Percentiles rank a stretch among this genome's conserved stretches.
phyloP scores from a whole-genome alignment of 2,329 filamentous ascomycete genomes.

The Fusarium sp. region DNA sequence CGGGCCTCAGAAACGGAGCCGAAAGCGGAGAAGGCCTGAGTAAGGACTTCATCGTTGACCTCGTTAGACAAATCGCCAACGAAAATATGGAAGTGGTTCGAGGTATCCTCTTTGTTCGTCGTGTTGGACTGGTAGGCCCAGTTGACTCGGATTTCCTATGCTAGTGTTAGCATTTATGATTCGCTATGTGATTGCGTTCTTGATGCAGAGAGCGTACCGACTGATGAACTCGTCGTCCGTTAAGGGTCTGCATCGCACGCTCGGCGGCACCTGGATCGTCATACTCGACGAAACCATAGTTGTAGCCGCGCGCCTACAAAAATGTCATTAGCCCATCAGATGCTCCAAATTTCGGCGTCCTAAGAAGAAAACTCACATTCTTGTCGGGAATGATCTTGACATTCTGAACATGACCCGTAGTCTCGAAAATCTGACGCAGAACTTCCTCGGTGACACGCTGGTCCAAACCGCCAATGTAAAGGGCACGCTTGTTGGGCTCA shows the following conservation, averaged over 20 bases:
- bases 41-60: conserved; percentile 95
- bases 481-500: conserved; percentile 97
- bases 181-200: conserved; percentile 7
- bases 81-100: conserved; percentile 98
- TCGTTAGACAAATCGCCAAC: conserved; percentile 98
- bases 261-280: conserved; percentile 97
- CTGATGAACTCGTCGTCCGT: conserved; percentile 94
- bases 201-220: conserved; percentile 68
- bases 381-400: conserved; percentile 99
- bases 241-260: conserved; percentile 96
- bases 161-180: conserved; percentile 33
- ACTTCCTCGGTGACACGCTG: conserved; percentile 97
- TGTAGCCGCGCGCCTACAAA: conserved; percentile 89
- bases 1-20: conserved; percentile 96
- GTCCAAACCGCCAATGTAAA: conserved; percentile 96
- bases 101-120: conserved; percentile 94
- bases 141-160: conserved; percentile 96
- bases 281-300: conserved; percentile 99
- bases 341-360: neutral
- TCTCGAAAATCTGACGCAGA: conserved; percentile 97
- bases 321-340: conserved; percentile 35
- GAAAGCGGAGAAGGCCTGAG: conserved; percentile 95
- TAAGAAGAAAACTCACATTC: conserved; percentile 78
- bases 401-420: conserved; percentile 96
- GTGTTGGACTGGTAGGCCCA: conserved; percentile 99